Evolutionary conservation across 805 yeast species (phyloP).

Genomic region (Candida awuae): DNA sequence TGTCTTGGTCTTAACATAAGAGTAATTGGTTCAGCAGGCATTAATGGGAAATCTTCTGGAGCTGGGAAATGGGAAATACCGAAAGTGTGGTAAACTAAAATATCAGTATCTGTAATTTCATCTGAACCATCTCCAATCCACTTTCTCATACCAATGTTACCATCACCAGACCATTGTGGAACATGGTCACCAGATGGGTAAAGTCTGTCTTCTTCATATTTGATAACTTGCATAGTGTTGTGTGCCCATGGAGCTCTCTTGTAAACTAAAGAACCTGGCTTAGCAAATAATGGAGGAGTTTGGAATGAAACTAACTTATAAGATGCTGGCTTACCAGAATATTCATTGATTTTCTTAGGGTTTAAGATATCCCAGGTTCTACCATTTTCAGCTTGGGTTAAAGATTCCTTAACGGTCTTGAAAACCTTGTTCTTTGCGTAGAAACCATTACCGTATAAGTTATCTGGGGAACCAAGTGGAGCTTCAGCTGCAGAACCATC

Average conservation of each 20-base stretch:
- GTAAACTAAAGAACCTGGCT: constrained; percentile 63
- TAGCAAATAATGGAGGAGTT: constrained; percentile 65
- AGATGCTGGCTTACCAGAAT: constrained; percentile 68
- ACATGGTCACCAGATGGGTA: constrained; percentile 79
- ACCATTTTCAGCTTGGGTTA: constrained; percentile 55
- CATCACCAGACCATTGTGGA: constrained; percentile 69
- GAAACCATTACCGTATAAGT: constrained; percentile 74
- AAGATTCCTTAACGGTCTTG: constrained; percentile 60
- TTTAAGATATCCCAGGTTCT: constrained; percentile 75
- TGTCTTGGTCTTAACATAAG: constrained; percentile 71
- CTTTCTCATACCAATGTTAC: constrained; percentile 54
- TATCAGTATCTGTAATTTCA: constrained; percentile 56
- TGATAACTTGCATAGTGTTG: constrained; percentile 58
- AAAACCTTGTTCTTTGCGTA: constrained; percentile 55
- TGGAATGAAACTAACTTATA: constrained; percentile 71
- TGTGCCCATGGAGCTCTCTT: constrained; percentile 83
- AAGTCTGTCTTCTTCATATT: constrained; percentile 62
- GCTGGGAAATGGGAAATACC: constrained; percentile 84
- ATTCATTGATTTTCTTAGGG: constrained; percentile 56
- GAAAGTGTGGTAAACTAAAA: constrained; percentile 71
- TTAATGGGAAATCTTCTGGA: constrained; percentile 83
- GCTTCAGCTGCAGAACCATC: constrained; percentile 56
- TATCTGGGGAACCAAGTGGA: constrained; percentile 59
- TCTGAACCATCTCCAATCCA: constrained; percentile 61
- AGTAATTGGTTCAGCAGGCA: constrained; percentile 81